Percentiles rank a stretch among this genome's conserved stretches.
Evolutionary conservation across 805 yeast species (phyloP).

Genomic region (Ogataea salicorniae): DNA sequence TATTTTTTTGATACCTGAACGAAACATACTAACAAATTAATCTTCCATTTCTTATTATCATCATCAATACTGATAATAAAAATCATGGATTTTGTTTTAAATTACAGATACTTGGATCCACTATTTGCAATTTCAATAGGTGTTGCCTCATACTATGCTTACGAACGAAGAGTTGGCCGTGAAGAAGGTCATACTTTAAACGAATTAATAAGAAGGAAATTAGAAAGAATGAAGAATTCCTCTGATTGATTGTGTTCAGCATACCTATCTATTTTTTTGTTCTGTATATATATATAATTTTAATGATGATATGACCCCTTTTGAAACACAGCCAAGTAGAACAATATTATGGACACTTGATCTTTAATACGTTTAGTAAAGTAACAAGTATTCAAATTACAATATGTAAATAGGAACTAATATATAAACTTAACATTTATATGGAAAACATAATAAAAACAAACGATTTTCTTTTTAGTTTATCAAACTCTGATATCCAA

Average conservation of each 20-base stretch:
- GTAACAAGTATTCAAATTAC: no score
- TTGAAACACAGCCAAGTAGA: no score
- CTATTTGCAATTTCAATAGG: slow-evolving; percentile 61
- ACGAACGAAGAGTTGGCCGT: slow-evolving; percentile 55
- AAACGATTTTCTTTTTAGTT: background rate
- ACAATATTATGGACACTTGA: no score
- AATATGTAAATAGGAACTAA: no score
- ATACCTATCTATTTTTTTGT: background rate
- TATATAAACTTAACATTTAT: background rate
- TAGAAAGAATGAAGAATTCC: slow-evolving; percentile 1
- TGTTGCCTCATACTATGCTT: slow-evolving; percentile 53
- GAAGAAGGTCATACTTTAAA: slow-evolving; percentile 55
- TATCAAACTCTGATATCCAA: slow-evolving; percentile 26
- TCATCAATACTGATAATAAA: background rate
- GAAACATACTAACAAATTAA: no score
- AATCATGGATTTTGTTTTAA: background rate
- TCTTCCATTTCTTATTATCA: background rate
- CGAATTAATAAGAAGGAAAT: slow-evolving; percentile 41
- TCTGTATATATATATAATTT: background rate
- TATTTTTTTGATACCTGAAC: background rate
- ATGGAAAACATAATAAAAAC: background rate
- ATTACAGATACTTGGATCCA: slow-evolving; percentile 52
- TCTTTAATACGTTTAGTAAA: no score
- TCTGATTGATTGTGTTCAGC: background rate
- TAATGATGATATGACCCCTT: no score